Evolutionary conservation across 495 filamentous ascomycete species (phyloP), one percentile per base, ranked within the genome.

Genomic region (Thermothielavioides terrestris): DNA sequence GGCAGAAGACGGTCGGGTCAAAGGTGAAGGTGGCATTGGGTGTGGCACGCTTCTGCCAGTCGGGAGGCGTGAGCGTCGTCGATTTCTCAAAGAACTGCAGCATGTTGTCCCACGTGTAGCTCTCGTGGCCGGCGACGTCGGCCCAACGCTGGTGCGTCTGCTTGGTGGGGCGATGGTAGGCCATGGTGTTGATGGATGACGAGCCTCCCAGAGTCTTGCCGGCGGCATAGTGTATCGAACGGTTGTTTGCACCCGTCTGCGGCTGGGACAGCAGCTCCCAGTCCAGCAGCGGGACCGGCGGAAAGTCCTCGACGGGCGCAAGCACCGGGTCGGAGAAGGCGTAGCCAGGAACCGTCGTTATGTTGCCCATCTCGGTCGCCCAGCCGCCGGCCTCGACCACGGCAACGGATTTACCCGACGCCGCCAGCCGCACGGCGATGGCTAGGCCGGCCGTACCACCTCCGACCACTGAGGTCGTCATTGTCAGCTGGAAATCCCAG

Each of bases 321-420:
- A 61, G 38, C n/a, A 51, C 45, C 8, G 44, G 35, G 20, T 41
- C 37, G 2, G 34, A 51, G n/a, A 56, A 52, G 12, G 39, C 53
- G 26, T 61, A 66, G 4, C 38, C 58, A 3, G 75, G 79, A 5
- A 83, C 61, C 20, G 59, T 49, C 46, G 53, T 67, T 10, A 42
- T 59, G 45, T 79, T 64, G 43, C 74, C 57, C 56, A 70, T 63
- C 56, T 72, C 66, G 5, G 67, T 34, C 54, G 83, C 71, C 46
- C 82, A 82, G 46, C 68, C 70, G 9, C 80, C 80, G 3, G 80
- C 79, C 62, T 84, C 80, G 12, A 84, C 60, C 6, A 83, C 60
- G 14, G 58, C 66, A 12, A 70, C 67, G 2, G 53, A 58, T 6
- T n/a, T n/a, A n/a, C 48, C 37, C n/a, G 61, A 45, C 1, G 70